Base-by-base conservation (phyloP, 257 asterid species). In the Eucommia ulmoides region DNA sequence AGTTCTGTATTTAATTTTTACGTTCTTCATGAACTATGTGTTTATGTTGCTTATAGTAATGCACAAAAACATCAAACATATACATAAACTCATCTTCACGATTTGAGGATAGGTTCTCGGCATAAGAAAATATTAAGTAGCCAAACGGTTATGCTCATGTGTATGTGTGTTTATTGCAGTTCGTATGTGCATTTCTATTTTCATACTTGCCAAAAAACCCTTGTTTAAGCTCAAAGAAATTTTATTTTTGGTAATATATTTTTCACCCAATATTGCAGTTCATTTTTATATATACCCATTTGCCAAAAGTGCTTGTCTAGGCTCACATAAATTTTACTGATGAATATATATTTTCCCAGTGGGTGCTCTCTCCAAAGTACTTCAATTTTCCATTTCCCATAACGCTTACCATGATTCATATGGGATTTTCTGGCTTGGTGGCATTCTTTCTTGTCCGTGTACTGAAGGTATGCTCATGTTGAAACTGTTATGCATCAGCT, bases 361-460 rank as follows among this genome's bases (percentile, higher is more conserved):
- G 98, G 98, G 91, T 89, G 61, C 96, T 89, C 65, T 89, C 98
- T 15, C 96, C 94, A 58, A 89, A 82, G 67, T 85, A 89, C 71
- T 89, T 89, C 83, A 85, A 89, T 73, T 85, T 89, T 60, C 94
- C 98, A 20, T 70, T 82, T 25, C 98, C 98, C 22, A 89, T 89
- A 50, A 85, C 93, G 22, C 95, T 88, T 53, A 88, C 97, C 54
- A 89, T 89, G 98, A 85, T 89, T 53, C 98, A 89, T 50, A 89
- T 89, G 98, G 98, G 94, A 46, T 85, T 89, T 80, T 89, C 96
- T 10, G 98, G 93, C 54, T 47, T 78, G 65, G 98, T 89, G 60
- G 94, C 98, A 22, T 89, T 89, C 70, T 44, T 89, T 54, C 82
- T 89, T 63, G 68, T 89, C 50, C 96, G 96, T 41, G 84, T 89